A percentile compares a stretch with the other conserved stretches of the same genome.
These are phyloP conservation scores for Pulveroboletus sp. DNA, from an alignment of 768 basidiomycete species.

Conservation along the genomic window DNA sequence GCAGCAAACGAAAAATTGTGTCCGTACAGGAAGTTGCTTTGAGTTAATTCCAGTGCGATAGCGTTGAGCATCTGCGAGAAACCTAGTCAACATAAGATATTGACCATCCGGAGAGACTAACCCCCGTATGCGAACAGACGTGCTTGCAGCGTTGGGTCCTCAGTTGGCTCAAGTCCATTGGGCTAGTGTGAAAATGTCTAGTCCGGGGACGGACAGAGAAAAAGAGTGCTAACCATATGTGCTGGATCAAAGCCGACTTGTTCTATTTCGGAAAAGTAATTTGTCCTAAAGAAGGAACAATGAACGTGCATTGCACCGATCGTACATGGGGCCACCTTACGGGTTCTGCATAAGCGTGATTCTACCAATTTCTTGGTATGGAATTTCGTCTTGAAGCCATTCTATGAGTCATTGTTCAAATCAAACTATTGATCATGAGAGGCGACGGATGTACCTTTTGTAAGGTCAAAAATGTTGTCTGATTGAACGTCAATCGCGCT, in stretches of 20 bases:
- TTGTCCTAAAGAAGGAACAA: conserved; percentile 8
- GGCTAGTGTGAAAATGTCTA: conserved; percentile 2
- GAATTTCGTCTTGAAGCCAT: conserved; percentile 35
- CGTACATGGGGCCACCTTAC: conserved; percentile 9
- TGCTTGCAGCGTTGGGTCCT: conserved; percentile 57
- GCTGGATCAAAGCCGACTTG: conserved; percentile 49
- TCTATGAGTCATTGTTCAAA: too few species aligned
- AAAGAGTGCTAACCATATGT: conserved; percentile 37
- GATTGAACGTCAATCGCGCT: conserved; percentile 5
- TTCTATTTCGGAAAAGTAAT: conserved; percentile 38
- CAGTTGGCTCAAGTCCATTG: conserved; percentile 44
- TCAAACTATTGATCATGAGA: too few species aligned
- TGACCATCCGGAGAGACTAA: conserved; percentile 10
- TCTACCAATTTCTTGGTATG: conserved; percentile 34
- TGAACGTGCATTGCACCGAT: too few species aligned
- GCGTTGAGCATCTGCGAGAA: conserved; percentile 33
- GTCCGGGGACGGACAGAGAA: neutral
- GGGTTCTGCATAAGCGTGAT: conserved; percentile 40
- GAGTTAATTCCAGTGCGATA: conserved; percentile 39
- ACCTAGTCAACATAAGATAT: neutral
- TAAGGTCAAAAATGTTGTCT: conserved; percentile 52
- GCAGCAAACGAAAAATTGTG: neutral
- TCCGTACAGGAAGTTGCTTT: conserved; percentile 35
- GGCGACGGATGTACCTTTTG: conserved; percentile 31
- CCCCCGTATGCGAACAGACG: conserved; percentile 58